Percentiles rank a stretch among this genome's conserved stretches.
phyloP scores from a whole-genome alignment of 1,284 basidiomycete genomes.

The Porphyrellus sp. region DNA sequence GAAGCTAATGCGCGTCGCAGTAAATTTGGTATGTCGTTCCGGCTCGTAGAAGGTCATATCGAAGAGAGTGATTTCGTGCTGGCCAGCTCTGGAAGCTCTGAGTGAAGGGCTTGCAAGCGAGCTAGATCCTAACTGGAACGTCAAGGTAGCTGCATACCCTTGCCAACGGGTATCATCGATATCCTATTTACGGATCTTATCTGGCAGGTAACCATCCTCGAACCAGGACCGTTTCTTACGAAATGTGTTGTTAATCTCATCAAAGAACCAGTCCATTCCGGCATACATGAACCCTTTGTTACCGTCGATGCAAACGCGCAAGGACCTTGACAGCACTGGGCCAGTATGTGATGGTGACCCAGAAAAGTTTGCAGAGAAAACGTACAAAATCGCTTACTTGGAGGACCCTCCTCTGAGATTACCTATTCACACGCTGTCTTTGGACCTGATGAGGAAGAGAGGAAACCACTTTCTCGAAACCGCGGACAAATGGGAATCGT shows the following conservation, averaged over 20 bases:
- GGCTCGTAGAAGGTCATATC: not conserved
- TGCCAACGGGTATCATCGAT: too few species aligned
- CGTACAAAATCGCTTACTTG: slow-evolving; percentile 16
- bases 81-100: slow-evolving; percentile 21
- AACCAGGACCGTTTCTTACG: slow-evolving; percentile 23
- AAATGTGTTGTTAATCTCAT: slow-evolving; percentile 4
- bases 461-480: slow-evolving; percentile 16
- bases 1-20: slow-evolving; percentile 4
- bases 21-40: slow-evolving; percentile 22
- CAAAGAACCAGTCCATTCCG: slow-evolving; percentile 11
- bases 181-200: not conserved
- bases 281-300: slow-evolving; percentile 17
- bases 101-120: slow-evolving; percentile 20
- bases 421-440: slow-evolving; percentile 22
- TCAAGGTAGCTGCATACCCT: too few species aligned
- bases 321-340: not conserved
- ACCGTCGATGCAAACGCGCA: slow-evolving; percentile 1
- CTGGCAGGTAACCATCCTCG: slow-evolving; percentile 24
- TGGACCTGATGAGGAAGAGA: slow-evolving; percentile 13
- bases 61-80: not conserved
- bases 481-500: slow-evolving; percentile 26
- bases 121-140: slow-evolving; percentile 24
- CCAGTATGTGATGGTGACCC: slow-evolving; percentile 17
- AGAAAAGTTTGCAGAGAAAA: slow-evolving; percentile 15
- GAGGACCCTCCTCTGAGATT: slow-evolving; percentile 30